Base-by-base conservation (phyloP, 345 rosid species). In the Linum trigynum region DNA sequence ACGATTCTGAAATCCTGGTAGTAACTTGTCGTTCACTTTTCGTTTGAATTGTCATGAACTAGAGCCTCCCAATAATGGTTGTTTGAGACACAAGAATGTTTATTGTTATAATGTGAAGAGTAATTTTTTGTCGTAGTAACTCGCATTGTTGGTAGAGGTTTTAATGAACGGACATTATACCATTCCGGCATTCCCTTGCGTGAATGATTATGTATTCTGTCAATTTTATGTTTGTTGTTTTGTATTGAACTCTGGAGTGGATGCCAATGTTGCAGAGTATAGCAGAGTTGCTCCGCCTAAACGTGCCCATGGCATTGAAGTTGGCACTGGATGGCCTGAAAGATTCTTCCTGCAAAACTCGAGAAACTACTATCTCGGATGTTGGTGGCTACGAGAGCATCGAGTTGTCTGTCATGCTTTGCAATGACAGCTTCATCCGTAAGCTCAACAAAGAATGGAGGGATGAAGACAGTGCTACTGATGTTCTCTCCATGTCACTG, bases 371-470 rank as follows among this genome's bases (percentile, higher is more conserved):
- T 38, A 80, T 90, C 63, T 70, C 75, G 53, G 86, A 88, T 61
- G 59, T 90, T 68, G 96, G 90, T 64, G 89, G 83, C 7, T 94
- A 72, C 63, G 79, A 84, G 68, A 85, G 79, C 60, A 81, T 88
- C 0, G 96, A 90, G 72, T 77, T 94, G 80, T 88, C 96, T 16
- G 82, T 88, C 3, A 83, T 94, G 56, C 92, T 94, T 62, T 90
- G 97, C 66, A 87, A 90, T 55, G 89, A 94, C 62, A 86, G 85
- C 3, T 90, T 94, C 69, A 94, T 90, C 37, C 74, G 79, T 39
- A 81, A 94, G 77, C 96, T 94, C 16, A 94, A 90, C 57, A 84
- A 86, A 72, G 97, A 94, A 72, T 90, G 97, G 97, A 88, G 96
- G 69, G 95, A 76, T 48, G 96, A 94, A 83, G 96, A 94, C 72